A percentile compares a stretch with the other conserved stretches of the same genome.
phyloP scores from a whole-genome alignment of 306 rosid genomes.

The Betula pendula region DNA sequence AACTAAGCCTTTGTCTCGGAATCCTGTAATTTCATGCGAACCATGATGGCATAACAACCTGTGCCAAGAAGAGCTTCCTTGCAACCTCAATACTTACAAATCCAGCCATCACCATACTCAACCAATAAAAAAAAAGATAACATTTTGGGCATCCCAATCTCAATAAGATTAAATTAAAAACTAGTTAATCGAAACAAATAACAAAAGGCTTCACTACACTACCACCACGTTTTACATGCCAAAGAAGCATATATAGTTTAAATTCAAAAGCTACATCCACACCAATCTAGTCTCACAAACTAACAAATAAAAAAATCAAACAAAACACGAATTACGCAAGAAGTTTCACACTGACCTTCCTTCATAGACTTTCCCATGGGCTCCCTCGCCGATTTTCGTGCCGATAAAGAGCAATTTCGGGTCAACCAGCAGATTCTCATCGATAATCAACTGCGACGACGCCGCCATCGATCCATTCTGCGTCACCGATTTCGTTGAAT shows the following conservation, averaged over 20 bases:
- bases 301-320: slow-evolving; percentile 6
- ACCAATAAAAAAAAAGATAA: background rate
- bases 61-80: background rate
- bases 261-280: background rate
- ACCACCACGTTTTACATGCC: background rate
- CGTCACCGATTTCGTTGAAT: slow-evolving; percentile 37
- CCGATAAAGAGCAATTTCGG: slow-evolving; percentile 85
- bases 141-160: background rate
- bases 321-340: background rate
- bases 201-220: background rate
- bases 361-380: slow-evolving; percentile 94
- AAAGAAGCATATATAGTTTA: background rate
- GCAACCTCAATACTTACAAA: background rate
- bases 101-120: background rate
- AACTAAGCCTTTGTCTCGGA: background rate
- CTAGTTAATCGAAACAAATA: background rate
- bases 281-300: background rate
- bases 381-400: slow-evolving; percentile 90
- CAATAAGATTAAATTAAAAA: background rate
- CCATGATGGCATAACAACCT: background rate
- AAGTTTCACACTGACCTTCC: slow-evolving; percentile 78
- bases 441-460: slow-evolving; percentile 54
- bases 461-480: slow-evolving; percentile 56
- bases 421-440: slow-evolving; percentile 84
- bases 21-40: background rate